Conservation (phyloP, 2,329 filamentous ascomycete species). For the Ascochyta koolunga region DNA sequence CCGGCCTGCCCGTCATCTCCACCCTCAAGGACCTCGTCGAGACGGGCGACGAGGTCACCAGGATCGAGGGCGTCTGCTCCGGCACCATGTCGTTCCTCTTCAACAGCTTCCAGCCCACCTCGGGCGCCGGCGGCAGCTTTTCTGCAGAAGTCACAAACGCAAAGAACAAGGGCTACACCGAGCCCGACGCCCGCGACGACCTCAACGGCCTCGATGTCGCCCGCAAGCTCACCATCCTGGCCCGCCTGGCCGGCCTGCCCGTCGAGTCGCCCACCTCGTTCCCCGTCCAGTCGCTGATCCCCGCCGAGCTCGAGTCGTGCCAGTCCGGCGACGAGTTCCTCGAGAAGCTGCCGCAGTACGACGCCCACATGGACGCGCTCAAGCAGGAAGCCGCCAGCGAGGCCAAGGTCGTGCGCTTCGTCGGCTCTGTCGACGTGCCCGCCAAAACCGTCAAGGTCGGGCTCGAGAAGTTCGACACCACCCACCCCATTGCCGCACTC, state of each 20-base stretch:
- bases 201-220: constrained; percentile 89
- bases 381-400: constrained; percentile 85
- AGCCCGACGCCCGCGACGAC: constrained; percentile 85
- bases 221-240: constrained; percentile 94
- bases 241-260: constrained; percentile 79
- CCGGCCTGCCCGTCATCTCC: constrained; percentile 89
- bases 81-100: constrained; percentile 98
- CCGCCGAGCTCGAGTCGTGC: constrained; percentile 79
- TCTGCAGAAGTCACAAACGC: constrained; percentile 90
- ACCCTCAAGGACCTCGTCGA: constrained; percentile 93
- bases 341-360: constrained; percentile 77
- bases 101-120: constrained; percentile 90
- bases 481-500: constrained; percentile 88
- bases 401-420: constrained; percentile 92
- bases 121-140: constrained; percentile 79
- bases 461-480: constrained; percentile 79
- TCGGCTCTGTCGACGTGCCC: constrained; percentile 89
- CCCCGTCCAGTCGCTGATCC: constrained; percentile 92
- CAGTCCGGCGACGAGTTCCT: constrained; percentile 86
- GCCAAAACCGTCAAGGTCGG: constrained; percentile 87
- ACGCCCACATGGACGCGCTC: constrained; percentile 85
- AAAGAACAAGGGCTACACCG: constrained; percentile 90
- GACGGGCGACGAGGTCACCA: constrained; percentile 88
- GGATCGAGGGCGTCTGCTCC: constrained; percentile 96
- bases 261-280: constrained; percentile 86